These are phyloP conservation scores for Hsuehochloa calcarea DNA, from an alignment of 176 grass and related monocot species.

Conservation along the genomic window DNA sequence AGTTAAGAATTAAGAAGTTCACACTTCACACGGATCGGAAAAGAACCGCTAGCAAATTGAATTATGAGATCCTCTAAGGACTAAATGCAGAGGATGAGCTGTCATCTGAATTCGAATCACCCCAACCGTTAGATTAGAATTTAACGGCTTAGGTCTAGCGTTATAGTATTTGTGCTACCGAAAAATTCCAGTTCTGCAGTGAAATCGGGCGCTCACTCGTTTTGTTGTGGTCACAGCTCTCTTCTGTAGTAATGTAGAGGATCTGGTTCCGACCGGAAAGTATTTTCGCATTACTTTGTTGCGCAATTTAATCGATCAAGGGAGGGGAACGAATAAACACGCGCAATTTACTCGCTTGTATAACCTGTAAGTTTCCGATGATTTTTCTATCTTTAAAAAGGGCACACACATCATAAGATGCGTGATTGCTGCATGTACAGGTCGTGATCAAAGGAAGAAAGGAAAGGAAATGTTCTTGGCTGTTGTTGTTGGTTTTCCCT, in stretches of 20 bases:
- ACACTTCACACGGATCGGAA: background rate
- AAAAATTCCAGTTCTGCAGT: too few species aligned
- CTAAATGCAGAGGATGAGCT: too few species aligned
- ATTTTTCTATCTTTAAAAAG: too few species aligned
- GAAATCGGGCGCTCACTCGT: too few species aligned
- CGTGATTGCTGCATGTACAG: background rate
- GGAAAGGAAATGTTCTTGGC: background rate
- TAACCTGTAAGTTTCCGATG: background rate
- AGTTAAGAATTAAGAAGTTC: conserved; percentile 30
- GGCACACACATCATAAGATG: background rate
- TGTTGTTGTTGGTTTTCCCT: background rate
- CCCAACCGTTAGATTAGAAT: too few species aligned
- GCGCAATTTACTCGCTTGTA: background rate
- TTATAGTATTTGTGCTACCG: too few species aligned
- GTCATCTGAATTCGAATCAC: too few species aligned
- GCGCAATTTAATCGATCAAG: background rate
- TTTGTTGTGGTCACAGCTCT: too few species aligned
- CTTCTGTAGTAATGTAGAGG: too few species aligned
- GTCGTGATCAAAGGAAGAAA: background rate
- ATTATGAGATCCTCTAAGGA: background rate
- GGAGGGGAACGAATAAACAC: background rate
- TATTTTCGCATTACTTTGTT: too few species aligned
- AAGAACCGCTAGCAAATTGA: background rate
- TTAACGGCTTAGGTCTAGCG: too few species aligned
- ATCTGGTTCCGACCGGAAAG: too few species aligned